These are phyloP conservation scores for Trichothecium roseum DNA, from an alignment of 2,329 filamentous ascomycete species.

Conservation along the genomic window DNA sequence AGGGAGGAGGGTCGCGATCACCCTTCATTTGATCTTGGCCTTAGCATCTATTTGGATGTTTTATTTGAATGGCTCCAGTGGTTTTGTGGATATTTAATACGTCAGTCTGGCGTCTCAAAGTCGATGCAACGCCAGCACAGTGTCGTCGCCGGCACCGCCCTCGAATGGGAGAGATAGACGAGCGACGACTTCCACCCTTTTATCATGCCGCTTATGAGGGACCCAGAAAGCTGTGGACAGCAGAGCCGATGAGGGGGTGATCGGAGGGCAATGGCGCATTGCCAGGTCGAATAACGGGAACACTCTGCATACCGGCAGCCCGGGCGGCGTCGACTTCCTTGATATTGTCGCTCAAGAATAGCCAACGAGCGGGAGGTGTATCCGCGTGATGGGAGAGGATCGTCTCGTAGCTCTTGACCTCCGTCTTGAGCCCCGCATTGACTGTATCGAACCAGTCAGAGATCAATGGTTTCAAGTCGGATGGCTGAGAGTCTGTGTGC, in stretches of 20 bases:
- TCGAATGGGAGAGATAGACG: no score
- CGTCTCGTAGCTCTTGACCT: conserved; percentile 54
- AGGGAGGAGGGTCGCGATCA: no score
- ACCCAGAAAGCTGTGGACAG: conserved; percentile 3
- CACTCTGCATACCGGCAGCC: conserved; percentile 51
- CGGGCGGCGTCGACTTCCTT: conserved; percentile 56
- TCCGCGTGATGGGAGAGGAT: conserved; percentile 43
- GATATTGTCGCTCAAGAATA: conserved; percentile 77
- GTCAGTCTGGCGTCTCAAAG: no score
- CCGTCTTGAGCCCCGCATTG: conserved; percentile 66
- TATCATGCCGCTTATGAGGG: no score
- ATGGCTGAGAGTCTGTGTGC: conserved; percentile 47
- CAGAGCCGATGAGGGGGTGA: conserved; percentile 24
- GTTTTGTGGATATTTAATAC: not conserved
- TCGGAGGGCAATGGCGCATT: conserved; percentile 52
- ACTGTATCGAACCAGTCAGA: conserved; percentile 69
- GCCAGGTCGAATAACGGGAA: conserved; percentile 56
- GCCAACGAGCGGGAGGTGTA: conserved; percentile 38
- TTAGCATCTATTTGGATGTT: no score
- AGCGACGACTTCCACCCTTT: no score
- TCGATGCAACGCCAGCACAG: no score
- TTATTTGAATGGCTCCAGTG: not conserved
- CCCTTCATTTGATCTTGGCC: no score
- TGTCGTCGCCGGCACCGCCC: no score
- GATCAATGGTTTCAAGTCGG: conserved; percentile 50